Evolutionary conservation across 192 early-diverging fungal genomes (phyloP), one percentile per base, ranked within the genome.

Genomic region (Fimicolochytrium jonesii): DNA sequence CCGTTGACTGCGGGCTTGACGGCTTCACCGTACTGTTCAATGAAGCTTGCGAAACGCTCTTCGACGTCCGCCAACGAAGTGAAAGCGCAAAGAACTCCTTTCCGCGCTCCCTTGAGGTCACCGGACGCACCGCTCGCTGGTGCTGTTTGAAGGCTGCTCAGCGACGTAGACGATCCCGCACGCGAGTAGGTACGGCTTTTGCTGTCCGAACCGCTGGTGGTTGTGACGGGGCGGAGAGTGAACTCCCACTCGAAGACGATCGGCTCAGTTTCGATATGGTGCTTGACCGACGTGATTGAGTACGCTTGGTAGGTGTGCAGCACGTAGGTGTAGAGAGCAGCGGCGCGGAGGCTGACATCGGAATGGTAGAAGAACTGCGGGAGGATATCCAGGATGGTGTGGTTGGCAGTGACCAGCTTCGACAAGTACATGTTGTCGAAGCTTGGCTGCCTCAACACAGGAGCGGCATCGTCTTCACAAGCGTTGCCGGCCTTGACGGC

Each of bases 261-360:
- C 5, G 73, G 65, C 43, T 43, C 56, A 2, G 47, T 32, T 2
- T 64, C 55, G 46, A 73, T 29, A 37, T 68, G 59, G 34, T 81
- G 79, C 37, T 70, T 71, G 71, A 95, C 86, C 53, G 87, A 88
- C 34, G 89, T 83, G 44, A 99, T 87, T 64, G 91, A 85, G 79
- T 99, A 99, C 35, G 93, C 92, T 68, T 97, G 92, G 86, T 97
- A 95, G 4, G 96, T 92, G 61, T 94, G 94, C 54, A 95, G 86
- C 52, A 92, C 90, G 68, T 99, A 99, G 13, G 94, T 92, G 83
- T 96, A 94, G 31, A 97, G 82, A 22, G 96, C 94, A 0, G 91
- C 88, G 63, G 92, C 72, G 25, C 63, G 52, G 48, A 95, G 80
- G 52, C 86, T 84, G 22, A 75, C 71, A 54, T 93, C 87, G 31